Evolutionary conservation across 345 rosid species (phyloP), one percentile per base, ranked within the genome.

Genomic region (Mallotus nudiflorus): DNA sequence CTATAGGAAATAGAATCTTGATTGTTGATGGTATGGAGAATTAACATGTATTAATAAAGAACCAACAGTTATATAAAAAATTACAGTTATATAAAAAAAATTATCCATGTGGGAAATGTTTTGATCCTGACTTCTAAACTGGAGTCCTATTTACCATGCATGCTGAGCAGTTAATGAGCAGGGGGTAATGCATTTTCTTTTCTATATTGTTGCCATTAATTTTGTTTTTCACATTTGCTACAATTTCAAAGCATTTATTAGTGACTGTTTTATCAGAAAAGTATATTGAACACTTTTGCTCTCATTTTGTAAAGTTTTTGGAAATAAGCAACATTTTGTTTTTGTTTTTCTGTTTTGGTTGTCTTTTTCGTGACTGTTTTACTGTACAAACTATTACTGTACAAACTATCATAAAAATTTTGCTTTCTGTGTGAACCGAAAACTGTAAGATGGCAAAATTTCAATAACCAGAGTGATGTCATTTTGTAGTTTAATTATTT

Each of bases 401-500:
- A n/a, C n/a, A n/a, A n/a, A n/a, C n/a, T n/a, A n/a, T n/a, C n/a
- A n/a, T n/a, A n/a, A n/a, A n/a, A n/a, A n/a, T n/a, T n/a, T n/a
- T 52, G 22, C 33, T 66, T 50, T 37, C 14, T 3, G 3, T 33
- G 5, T 12, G 11, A 39, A 68, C 1, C 29, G 40, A 6, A 68
- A 57, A 28, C 31, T 8, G 25, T 24, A 4, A 54, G 9, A 12
- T 67, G 9, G 2, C 13, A 28, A 42, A 27, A 25, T 20, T 42
- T 19, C 49, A 46, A 49, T 16, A 29, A 33, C 15, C 42, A 44
- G 20, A 46, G 19, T 27, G 49, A 22, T 24, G 31, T 16, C 27
- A 40, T 40, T 68, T 16, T 70, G 42, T 68, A 7, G 37, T 31
- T 48, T 44, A 42, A 67, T 19, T 19, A 40, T 53, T 66, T 64